Evolutionary conservation across 352 stramenopile species (phyloP).

Genomic region (Pythium brachiatum): DNA sequence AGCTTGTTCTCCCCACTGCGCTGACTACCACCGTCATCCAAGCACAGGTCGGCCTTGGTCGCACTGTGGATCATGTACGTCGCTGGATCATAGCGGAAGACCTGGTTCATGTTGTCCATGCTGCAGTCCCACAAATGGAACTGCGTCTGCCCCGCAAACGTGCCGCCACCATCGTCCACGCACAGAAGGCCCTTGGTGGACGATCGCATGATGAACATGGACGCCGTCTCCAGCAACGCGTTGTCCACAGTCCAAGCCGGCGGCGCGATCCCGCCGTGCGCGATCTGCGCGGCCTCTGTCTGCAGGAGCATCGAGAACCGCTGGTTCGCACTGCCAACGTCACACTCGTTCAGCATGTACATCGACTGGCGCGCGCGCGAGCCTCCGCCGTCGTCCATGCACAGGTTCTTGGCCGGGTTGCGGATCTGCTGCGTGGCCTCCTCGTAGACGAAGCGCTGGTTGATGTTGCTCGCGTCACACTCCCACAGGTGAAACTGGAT

Average conservation of each 20-base stretch:
- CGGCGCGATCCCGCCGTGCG: background rate
- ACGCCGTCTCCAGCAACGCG: background rate
- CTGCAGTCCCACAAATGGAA: conserved; percentile 3
- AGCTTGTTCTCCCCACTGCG: background rate
- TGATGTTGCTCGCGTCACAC: conserved; percentile 21
- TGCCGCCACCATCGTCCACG: conserved; percentile 30
- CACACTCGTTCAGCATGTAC: background rate
- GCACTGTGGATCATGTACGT: conserved; percentile 31
- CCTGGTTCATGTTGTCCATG: conserved; percentile 6
- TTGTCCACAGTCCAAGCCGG: conserved; percentile 4
- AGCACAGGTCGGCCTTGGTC: conserved; percentile 27
- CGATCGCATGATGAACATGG: conserved; percentile 11
- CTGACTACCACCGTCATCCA: conserved; percentile 26
- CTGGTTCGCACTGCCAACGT: conserved; percentile 10
- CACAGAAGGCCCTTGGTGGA: conserved; percentile 8
- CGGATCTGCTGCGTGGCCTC: conserved; percentile 2
- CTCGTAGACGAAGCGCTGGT: conserved; percentile 26
- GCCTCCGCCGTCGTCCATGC: background rate
- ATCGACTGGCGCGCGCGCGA: background rate
- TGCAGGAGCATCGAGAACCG: background rate
- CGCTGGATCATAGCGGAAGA: conserved; percentile 20
- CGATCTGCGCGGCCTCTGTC: background rate
- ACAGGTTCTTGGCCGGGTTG: background rate
- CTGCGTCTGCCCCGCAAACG: background rate
- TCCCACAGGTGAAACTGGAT: conserved; percentile 20